Evolutionary conservation across 2,329 filamentous ascomycete genomes (phyloP).

Genomic region (Tolypocladium album): DNA sequence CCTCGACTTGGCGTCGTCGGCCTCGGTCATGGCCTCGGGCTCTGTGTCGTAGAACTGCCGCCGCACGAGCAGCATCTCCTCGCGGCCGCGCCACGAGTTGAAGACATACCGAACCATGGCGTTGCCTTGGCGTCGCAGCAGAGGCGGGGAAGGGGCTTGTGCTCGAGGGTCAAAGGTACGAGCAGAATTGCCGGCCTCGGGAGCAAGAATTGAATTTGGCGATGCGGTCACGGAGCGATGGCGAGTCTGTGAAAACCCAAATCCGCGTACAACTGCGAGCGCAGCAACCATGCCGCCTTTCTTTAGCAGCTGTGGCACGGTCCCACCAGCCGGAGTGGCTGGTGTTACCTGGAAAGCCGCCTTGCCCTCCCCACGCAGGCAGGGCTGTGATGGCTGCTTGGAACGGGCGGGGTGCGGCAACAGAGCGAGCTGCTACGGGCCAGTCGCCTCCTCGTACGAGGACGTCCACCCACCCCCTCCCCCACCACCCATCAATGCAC

Average conservation of each 20-base stretch:
- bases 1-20: background rate
- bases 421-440: background rate
- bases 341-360: background rate
- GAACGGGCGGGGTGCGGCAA: background rate
- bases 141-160: background rate
- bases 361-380: background rate
- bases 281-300: background rate
- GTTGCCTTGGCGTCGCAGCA: background rate
- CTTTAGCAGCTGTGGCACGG: background rate
- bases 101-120: slow-evolving; percentile 63
- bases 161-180: background rate
- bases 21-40: background rate
- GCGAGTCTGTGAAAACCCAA: background rate
- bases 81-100: slow-evolving; percentile 59
- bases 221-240: background rate
- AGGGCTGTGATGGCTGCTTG: background rate
- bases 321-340: background rate
- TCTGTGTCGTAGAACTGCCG: slow-evolving; percentile 45
- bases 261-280: background rate
- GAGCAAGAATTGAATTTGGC: background rate
- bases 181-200: background rate
- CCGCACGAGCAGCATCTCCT: slow-evolving; percentile 56
- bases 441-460: background rate
- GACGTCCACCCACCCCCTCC: background rate
- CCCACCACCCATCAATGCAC: background rate